Percentiles rank a stretch among this genome's conserved stretches.
Conservation (phyloP, 768 basidiomycete species). For the Epithele typhae region DNA sequence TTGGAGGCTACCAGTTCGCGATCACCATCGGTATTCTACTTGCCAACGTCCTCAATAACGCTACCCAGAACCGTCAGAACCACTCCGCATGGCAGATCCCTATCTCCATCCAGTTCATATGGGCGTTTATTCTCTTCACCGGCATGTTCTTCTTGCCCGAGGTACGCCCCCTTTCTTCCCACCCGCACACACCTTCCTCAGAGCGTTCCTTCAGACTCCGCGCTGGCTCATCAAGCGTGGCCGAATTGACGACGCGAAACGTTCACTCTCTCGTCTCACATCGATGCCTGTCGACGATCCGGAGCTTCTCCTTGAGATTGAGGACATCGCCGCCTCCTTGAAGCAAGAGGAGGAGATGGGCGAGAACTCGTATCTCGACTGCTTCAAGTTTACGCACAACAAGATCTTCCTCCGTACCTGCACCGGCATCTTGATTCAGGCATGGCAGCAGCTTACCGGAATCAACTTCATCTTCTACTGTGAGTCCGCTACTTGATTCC, state of each 20-base stretch:
- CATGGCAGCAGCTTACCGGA: conserved; percentile 72
- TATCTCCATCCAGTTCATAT: conserved; percentile 72
- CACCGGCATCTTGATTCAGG: conserved; percentile 75
- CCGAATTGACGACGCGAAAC: conserved; percentile 50
- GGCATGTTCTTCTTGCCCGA: conserved; percentile 74
- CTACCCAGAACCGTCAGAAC: conserved; percentile 48
- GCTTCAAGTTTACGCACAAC: conserved; percentile 44
- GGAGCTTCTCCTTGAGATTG: conserved; percentile 41
- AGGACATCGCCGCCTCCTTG: conserved; percentile 53
- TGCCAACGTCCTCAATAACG: conserved; percentile 59
- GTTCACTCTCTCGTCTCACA: conserved; percentile 56
- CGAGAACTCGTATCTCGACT: conserved; percentile 56
- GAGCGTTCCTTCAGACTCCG: conserved; percentile 44
- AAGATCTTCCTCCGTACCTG: conserved; percentile 66
- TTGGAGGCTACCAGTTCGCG: conserved; percentile 38
- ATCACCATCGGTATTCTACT: conserved; percentile 72
- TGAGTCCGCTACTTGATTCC: background rate
- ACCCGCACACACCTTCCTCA: background rate
- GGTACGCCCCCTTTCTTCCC: conserved; percentile 9
- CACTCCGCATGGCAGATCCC: conserved; percentile 61
- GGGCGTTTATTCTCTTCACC: conserved; percentile 59
- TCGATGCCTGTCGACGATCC: conserved; percentile 45
- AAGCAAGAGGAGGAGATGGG: conserved; percentile 57
- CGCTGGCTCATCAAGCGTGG: conserved; percentile 71
- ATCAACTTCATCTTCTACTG: conserved; percentile 61